Evolutionary conservation across 2,329 filamentous ascomycete genomes (phyloP), one percentile per base, ranked within the genome.

Genomic region (Penicillium verrucosum): DNA sequence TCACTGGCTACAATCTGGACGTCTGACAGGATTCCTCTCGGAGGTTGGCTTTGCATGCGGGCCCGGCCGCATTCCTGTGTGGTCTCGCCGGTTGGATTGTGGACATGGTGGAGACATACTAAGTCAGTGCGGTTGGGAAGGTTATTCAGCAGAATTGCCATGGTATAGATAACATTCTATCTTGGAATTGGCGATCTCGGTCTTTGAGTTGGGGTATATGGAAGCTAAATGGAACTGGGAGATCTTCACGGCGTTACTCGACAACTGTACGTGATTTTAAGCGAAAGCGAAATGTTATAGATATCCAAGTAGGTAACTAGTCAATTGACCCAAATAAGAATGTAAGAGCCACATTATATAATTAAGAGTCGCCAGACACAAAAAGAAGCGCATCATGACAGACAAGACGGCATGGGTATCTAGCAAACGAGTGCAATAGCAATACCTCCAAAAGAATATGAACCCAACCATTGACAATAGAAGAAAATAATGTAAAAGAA

Each of bases 51-150:
- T 80, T 80, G 7, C 65, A 76, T 37, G 80, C 70, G 2, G 80
- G 75, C 2, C 63, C 74, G 0, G 56, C 71, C 4, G 78, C 80
- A 0, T 82, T 82, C 60, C 65, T 74, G 0, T 66, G 75, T 1
- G 80, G 80, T 1, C 68, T 78, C 8, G 75, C 72, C 8, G 79
- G 77, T 21, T 83, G 81, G 73, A 73, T 82, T 23, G 73, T 85
- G 65, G 84, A 83, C 1, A 86, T 86, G 83, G 77, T 77, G 45
- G 79, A 84, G 70, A 83, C 80, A 0, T 84, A 80, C 78, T 83
- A 80, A 62, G 70, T 80, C 23, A 81, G 81, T 0, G 71, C 73
- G 2, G 60, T 82, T 48, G 79, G 75, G 1, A 68, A 64, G 40
- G 65, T 72, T 59, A 81, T 82, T 57, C 78, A 79, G 5, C 68